Evolutionary conservation across 1,139 yeast genomes (phyloP).

Genomic region (Saccharomycopsis hybrid): DNA sequence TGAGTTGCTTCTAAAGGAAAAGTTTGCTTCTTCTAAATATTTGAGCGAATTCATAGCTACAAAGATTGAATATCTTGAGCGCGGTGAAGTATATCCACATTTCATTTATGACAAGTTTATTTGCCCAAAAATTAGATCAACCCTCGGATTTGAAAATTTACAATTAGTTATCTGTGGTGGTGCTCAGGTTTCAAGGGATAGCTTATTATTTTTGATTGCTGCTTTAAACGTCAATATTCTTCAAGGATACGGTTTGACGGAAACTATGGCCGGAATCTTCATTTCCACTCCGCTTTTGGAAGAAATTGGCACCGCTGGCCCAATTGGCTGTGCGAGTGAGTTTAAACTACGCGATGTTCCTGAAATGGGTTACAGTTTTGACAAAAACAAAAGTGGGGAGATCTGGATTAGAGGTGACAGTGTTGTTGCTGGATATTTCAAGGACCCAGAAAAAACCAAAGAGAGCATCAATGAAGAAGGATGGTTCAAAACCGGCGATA

Average conservation of each 20-base stretch:
- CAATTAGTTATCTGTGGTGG: slow-evolving; percentile 84
- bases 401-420: slow-evolving; percentile 70
- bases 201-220: slow-evolving; percentile 80
- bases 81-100: slow-evolving; percentile 41
- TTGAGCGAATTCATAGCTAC: slow-evolving; percentile 55
- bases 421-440: slow-evolving; percentile 71
- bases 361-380: slow-evolving; percentile 79
- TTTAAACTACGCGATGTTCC: slow-evolving; percentile 86
- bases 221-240: slow-evolving; percentile 68
- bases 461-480: slow-evolving; percentile 76
- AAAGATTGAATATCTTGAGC: slow-evolving; percentile 37
- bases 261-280: slow-evolving; percentile 85
- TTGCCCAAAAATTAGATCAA: slow-evolving; percentile 84
- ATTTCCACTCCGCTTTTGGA: slow-evolving; percentile 59
- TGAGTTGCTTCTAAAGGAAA: slow-evolving; percentile 70
- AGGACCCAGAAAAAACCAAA: slow-evolving; percentile 75
- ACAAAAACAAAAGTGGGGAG: slow-evolving; percentile 93
- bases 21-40: slow-evolving; percentile 83
- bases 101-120: slow-evolving; percentile 56
- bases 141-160: slow-evolving; percentile 84
- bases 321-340: slow-evolving; percentile 75
- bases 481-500: slow-evolving; percentile 97
- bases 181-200: slow-evolving; percentile 80
- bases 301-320: slow-evolving; percentile 75
- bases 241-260: slow-evolving; percentile 94